Evolutionary conservation across 2,329 filamentous ascomycete genomes (phyloP), one percentile per base, ranked within the genome.

Genomic region (Triangularia verruculosa): DNA sequence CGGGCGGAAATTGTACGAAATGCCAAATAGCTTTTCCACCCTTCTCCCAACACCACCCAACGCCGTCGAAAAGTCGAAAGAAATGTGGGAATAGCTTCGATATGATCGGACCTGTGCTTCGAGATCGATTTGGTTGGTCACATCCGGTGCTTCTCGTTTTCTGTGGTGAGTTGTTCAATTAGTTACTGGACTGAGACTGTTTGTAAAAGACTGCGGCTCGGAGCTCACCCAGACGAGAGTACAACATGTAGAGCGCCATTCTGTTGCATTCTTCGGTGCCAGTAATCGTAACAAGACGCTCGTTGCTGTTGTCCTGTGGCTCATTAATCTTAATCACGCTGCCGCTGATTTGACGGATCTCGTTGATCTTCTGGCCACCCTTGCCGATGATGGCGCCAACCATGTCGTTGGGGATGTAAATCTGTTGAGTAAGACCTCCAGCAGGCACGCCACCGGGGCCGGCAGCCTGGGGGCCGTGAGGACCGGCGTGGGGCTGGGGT

Each of bases 301-400:
- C 95, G 74, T 98, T 99, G 83, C 92, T 98, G 79, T 96, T 98
- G 78, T 98, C 95, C 77, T 97, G 95, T 1, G 95, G 95, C 77
- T 99, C 95, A 76, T 99, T 98, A 83, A 99, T 99, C 83, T 99
- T 99, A 78, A 99, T 98, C 55, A 99, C 93, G 79, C 94, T 98
- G 70, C 94, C 95, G 76, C 91, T 96, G 72, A 99, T 88, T 77
- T 97, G 93, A 70, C 95, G 89, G 69, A 99, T 99, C 79, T 99
- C 95, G 75, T 99, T 99, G 83, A 99, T 99, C 86, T 99, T 99
- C 62, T 93, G 91, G 68, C 95, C 95, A 66, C 95, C 95, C 80
- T 99, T 99, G 73, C 95, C 95, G 72, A 99, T 99, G 72, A 99
- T 99, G 62, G 95, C 95, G 67, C 95, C 95, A 61, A 99, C 95